Conservation (phyloP, 1,139 yeast species). For the Suhomyces ambrosiae region DNA sequence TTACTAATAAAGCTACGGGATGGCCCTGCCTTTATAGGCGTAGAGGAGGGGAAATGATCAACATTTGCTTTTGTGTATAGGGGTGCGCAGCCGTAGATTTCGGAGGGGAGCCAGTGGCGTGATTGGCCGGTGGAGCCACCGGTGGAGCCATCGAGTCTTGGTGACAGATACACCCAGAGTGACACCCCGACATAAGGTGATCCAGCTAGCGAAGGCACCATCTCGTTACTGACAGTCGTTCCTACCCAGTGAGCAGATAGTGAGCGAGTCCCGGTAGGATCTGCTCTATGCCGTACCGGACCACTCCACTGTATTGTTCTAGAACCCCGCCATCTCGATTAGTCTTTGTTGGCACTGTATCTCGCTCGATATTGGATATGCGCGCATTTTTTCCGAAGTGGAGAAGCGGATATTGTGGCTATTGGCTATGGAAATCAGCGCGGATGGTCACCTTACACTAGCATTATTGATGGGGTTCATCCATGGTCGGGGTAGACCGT, state of each 20-base stretch:
- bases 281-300: not conserved
- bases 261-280: too few relatives aligned
- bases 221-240: too few relatives aligned
- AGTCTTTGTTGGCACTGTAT: not conserved
- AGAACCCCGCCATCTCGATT: slow-evolving; percentile 4
- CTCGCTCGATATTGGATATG: too few relatives aligned
- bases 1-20: too few relatives aligned
- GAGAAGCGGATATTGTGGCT: slow-evolving; percentile 4
- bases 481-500: too few relatives aligned
- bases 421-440: too few relatives aligned
- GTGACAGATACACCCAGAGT: too few relatives aligned
- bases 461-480: too few relatives aligned
- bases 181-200: too few relatives aligned
- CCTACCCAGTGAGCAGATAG: too few relatives aligned
- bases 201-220: too few relatives aligned
- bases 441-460: too few relatives aligned
- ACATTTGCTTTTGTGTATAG: slow-evolving; percentile 12
- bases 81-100: slow-evolving; percentile 11
- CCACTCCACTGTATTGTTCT: slow-evolving; percentile 3
- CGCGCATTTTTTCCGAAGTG: slow-evolving; percentile 11
- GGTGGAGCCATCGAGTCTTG: slow-evolving; percentile 1
- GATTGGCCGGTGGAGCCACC: slow-evolving; percentile 7
- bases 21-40: not conserved
- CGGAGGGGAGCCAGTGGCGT: slow-evolving; percentile 10
- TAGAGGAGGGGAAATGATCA: slow-evolving; percentile 15